Evolutionary conservation across 2,329 filamentous ascomycete species (phyloP).

Genomic region (Penicillium sclerotigenum): DNA sequence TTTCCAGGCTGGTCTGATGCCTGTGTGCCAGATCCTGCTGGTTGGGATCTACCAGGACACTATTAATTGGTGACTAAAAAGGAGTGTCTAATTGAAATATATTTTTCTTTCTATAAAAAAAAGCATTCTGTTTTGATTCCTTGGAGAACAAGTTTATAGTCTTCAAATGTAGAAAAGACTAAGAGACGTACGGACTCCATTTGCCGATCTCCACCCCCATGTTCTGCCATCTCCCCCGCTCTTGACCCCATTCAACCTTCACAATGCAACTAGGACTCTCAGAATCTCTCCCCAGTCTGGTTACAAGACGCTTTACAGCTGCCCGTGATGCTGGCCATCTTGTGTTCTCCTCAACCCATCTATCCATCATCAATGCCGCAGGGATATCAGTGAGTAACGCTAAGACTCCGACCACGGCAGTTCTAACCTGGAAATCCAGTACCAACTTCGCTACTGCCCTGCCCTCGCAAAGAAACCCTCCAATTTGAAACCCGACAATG

Average conservation of each 20-base stretch:
- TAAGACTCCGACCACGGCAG: not conserved
- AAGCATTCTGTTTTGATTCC: not conserved
- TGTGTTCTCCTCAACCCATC: constrained; percentile 41
- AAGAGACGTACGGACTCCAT: not conserved
- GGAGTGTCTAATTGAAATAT: not conserved
- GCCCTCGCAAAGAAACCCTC: constrained; percentile 46
- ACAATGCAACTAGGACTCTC: constrained; percentile 38
- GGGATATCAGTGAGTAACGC: constrained; percentile 34
- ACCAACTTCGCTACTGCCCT: constrained; percentile 50
- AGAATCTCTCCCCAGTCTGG: constrained; percentile 37
- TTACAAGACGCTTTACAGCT: constrained; percentile 34
- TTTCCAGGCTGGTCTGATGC: not conserved
- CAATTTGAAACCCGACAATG: constrained; percentile 22
- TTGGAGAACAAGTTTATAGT: not conserved
- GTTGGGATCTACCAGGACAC: constrained; percentile 1
- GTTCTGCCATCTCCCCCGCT: constrained; percentile 6
- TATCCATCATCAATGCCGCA: constrained; percentile 35
- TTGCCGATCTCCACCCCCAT: constrained; percentile 4
- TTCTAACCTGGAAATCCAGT: constrained; percentile 29
- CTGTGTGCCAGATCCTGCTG: constrained; percentile 6
- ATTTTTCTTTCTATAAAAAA: not conserved
- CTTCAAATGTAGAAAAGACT: not conserved
- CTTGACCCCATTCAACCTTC: constrained; percentile 1
- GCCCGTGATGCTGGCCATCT: constrained; percentile 39
- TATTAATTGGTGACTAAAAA: not conserved